phyloP scores from a whole-genome alignment of 23 red algal genomes.

The Cyanidioschyzon merolae region DNA sequence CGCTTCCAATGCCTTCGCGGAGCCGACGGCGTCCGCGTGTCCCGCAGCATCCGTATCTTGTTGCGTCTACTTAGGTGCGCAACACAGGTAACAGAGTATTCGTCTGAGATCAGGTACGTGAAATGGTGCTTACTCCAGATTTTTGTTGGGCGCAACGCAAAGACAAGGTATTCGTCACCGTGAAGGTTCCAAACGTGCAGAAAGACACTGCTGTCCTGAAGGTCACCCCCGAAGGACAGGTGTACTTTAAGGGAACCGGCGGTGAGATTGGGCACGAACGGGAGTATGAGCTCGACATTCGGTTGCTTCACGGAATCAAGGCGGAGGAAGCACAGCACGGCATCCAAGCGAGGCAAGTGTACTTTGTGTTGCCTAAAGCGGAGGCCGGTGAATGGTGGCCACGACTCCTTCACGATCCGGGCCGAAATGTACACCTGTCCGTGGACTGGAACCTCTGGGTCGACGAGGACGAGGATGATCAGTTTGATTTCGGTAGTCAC shows the following conservation, averaged over 20 bases:
- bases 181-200: constrained; percentile 81
- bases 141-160: constrained; percentile 94
- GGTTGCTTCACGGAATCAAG: constrained; percentile 69
- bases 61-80: no score
- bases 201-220: constrained; percentile 36
- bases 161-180: constrained; percentile 73
- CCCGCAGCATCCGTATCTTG: no score
- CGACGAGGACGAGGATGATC: constrained; percentile 88
- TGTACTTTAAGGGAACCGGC: constrained; percentile 62
- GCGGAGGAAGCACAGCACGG: constrained; percentile 43
- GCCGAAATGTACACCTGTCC: constrained; percentile 76
- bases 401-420: constrained; percentile 56
- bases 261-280: constrained; percentile 53
- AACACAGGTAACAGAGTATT: no score
- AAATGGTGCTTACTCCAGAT: constrained; percentile 46
- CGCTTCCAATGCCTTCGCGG: background rate
- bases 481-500: constrained; percentile 59
- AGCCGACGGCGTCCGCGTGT: no score
- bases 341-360: constrained; percentile 37
- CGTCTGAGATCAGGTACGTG: no score
- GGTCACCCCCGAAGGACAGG: constrained; percentile 50
- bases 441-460: constrained; percentile 93
- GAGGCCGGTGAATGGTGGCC: constrained; percentile 74
- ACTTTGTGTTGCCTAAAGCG: constrained; percentile 69
- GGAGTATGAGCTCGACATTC: constrained; percentile 64